Conservation (phyloP, 2,329 filamentous ascomycete species). For the Alternaria conjuncta region DNA sequence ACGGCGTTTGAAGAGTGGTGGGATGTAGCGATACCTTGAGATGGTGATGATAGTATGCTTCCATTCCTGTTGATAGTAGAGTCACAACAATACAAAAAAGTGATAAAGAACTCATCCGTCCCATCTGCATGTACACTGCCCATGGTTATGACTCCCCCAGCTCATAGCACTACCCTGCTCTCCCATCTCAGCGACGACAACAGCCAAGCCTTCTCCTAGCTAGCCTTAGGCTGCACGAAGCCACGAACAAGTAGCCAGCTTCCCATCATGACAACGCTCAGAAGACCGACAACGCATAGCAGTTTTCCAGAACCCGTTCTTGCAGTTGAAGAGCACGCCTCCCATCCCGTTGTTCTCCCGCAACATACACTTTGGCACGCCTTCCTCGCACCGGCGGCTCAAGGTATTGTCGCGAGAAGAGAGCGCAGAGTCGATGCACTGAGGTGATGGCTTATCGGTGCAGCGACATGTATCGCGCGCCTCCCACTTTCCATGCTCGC, state of each 20-base stretch:
- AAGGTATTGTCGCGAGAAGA: not conserved
- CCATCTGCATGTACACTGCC: not conserved
- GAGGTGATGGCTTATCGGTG: not conserved
- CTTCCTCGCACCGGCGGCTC: not conserved
- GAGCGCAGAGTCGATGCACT: not conserved
- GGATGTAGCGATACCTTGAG: not conserved
- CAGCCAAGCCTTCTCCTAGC: not conserved
- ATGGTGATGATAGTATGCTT: not conserved
- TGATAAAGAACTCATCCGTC: not conserved
- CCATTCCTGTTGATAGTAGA: not conserved
- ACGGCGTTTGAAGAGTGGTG: not conserved
- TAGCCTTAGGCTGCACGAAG: not conserved
- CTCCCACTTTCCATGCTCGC: not conserved
- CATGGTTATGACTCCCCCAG: not conserved
- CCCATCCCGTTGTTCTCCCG: not conserved
- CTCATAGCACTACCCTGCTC: not conserved
- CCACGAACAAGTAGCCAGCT: not conserved
- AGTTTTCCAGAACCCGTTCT: conserved; percentile 4
- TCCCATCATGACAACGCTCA: conserved; percentile 3
- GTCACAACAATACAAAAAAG: not conserved
- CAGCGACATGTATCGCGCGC: not conserved
- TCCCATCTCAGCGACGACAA: not conserved
- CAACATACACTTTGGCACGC: conserved; percentile 4
- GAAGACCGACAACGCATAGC: not conserved
- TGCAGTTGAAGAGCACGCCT: conserved; percentile 9